Evolutionary conservation across 768 basidiomycete species (phyloP), one percentile per base, ranked within the genome.

Genomic region (Dendrothele bispora): DNA sequence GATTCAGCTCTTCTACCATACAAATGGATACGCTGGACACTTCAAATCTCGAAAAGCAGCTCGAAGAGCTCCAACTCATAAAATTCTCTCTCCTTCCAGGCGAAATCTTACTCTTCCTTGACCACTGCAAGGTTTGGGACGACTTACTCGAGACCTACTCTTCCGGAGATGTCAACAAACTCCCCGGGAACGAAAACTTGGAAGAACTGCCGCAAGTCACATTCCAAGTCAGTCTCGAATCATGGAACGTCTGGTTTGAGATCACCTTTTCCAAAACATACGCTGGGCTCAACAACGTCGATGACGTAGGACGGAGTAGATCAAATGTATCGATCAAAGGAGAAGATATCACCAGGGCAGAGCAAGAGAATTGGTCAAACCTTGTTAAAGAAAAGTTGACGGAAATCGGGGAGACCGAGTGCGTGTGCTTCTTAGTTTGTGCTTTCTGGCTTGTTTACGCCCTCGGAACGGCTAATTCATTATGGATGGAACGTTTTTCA

Each of bases 11-110:
- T n/a, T n/a, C n/a, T n/a, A n/a, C n/a, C n/a, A n/a, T n/a, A n/a
- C n/a, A n/a, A n/a, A n/a, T n/a, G n/a, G n/a, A n/a, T n/a, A n/a
- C n/a, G n/a, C n/a, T n/a, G n/a, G n/a, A n/a, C n/a, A n/a, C n/a
- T n/a, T n/a, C n/a, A n/a, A n/a, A n/a, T n/a, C n/a, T n/a, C n/a
- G n/a, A n/a, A n/a, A n/a, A n/a, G 30, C 43, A 61, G 20, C 50
- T 75, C 1, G 68, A 80, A 59, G 85, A 89, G 56, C 61, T 88
- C 0, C 72, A 80, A 38, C 66, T 89, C 30, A 75, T 90, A 21
- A 68, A 65, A 46, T 79, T 73, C 29, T 86, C 86, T 0, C 72
- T 89, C 2, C 70, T 90, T 10, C 82, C 84, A 0, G 77, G 71
- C 5, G 87, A 90, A 67, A 25, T 56, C 3, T 57, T 84, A 36